Evolutionary conservation across 139 green algal species (phyloP).

Genomic region (Auxenochlorella pyrenoidosa): DNA sequence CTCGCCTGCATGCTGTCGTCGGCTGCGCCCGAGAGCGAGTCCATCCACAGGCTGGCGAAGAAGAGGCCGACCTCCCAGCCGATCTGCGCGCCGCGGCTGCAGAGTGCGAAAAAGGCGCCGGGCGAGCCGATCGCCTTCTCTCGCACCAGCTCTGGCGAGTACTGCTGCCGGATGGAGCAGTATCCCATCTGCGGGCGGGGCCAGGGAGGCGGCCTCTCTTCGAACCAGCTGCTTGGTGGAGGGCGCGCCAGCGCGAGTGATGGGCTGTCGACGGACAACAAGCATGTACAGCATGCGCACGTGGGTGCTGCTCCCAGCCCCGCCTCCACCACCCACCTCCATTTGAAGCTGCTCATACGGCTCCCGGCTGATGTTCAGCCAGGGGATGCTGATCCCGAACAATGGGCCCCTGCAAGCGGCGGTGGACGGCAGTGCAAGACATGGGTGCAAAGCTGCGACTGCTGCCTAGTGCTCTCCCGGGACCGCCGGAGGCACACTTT

Average conservation of each 20-base stretch:
- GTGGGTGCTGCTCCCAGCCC: too few relatives aligned
- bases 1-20: slow-evolving; percentile 35
- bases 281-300: too few relatives aligned
- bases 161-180: slow-evolving; percentile 54
- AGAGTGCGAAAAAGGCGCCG: slow-evolving; percentile 10
- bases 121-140: slow-evolving; percentile 25
- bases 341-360: slow-evolving; percentile 66
- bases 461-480: not conserved
- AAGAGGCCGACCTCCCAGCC: slow-evolving; percentile 33
- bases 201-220: too few relatives aligned
- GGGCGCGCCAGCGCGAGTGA: too few relatives aligned
- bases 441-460: not conserved
- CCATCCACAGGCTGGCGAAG: slow-evolving; percentile 31
- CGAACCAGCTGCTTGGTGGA: too few relatives aligned
- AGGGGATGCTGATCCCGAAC: slow-evolving; percentile 14
- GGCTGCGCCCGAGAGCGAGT: slow-evolving; percentile 32
- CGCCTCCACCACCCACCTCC: slow-evolving; percentile 24
- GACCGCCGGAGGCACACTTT: not conserved
- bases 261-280: too few relatives aligned
- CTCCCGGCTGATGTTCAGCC: slow-evolving; percentile 22
- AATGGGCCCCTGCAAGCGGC: slow-evolving; percentile 12
- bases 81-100: slow-evolving; percentile 30
- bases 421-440: not conserved
- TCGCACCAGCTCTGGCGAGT: slow-evolving; percentile 55
- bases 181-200: slow-evolving; percentile 47